Evolutionary conservation across 1,284 basidiomycete species (phyloP), one percentile per base, ranked within the genome.

Genomic region (Jaminaea rosea): DNA sequence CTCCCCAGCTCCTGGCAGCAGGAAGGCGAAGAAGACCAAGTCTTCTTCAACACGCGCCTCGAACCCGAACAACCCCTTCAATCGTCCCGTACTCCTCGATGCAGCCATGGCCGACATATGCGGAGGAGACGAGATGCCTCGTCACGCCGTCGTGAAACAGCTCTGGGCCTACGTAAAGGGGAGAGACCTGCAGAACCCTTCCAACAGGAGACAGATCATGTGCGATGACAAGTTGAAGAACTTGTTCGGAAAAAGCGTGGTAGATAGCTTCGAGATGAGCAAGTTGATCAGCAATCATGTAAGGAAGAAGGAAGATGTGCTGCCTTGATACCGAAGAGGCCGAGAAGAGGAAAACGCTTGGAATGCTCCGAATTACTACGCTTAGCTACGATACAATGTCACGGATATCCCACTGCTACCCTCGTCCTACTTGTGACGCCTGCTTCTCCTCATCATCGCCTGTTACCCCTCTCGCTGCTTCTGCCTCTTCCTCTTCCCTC

Each of bases 61-160:
- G 15, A 74, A 69, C 54, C 65, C 69, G 15, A 72, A 72, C 58
- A 73, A 68, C 47, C 65, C 72, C 7, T 65, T 73, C 55, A 73
- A 72, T 46, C 45, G 63, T 28, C 70, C 72, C 7, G 55, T 73
- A 27, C 54, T 67, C 10, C 62, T 73, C 24, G 62, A 60, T 3
- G 48, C 61, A 17, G 55, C 54, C 37, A 57, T 73, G 50, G 65
- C 68, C 9, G 68, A 72, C 24, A 59, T 73, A 7, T 73, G 69
- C 37, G 69, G 68, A n/a, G 67, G 59, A 1, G 50, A 60, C 34
- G 66, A 67, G 51, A 77, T 87, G 54, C 86, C 87, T 19, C 83
- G 88, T 26, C 86, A 86, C n/a, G 87, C 88, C 66, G 85, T 88
- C 28, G 88, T 90, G 45, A 91, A 90, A 74, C 82, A 83, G 55